phyloP scores from a whole-genome alignment of 257 asterid species.

The Solanum sejunctum region DNA sequence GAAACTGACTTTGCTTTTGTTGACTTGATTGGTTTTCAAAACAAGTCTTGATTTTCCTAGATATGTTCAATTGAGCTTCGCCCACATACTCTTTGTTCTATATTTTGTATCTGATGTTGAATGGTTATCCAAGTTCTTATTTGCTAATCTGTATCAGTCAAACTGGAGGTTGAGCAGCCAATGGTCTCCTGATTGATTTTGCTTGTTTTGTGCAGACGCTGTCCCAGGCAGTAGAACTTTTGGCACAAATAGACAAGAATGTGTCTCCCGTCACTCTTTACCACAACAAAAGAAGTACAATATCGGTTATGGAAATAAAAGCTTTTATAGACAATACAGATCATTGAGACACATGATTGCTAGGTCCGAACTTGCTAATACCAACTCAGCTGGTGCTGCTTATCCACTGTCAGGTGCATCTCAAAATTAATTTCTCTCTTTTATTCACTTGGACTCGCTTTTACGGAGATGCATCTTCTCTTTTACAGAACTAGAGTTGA shows the following conservation, averaged over 20 bases:
- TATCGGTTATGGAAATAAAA: conserved; percentile 10
- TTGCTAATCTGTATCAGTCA: background rate
- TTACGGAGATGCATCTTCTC: background rate
- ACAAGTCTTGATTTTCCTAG: background rate
- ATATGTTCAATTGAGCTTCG: background rate
- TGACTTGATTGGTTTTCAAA: background rate
- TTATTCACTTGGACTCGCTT: background rate
- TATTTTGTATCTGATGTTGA: background rate
- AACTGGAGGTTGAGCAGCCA: background rate
- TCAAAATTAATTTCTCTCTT: background rate
- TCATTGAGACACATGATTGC: conserved; percentile 33
- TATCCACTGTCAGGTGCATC: conserved; percentile 52
- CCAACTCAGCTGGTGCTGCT: conserved; percentile 55
- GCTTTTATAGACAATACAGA: conserved; percentile 13
- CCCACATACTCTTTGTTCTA: background rate
- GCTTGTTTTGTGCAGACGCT: conserved; percentile 16
- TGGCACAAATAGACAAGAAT: conserved; percentile 8
- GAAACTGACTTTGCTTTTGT: background rate
- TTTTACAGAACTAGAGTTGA: conserved; percentile 44
- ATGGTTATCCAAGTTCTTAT: background rate
- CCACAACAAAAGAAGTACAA: conserved; percentile 14
- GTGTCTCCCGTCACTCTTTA: conserved; percentile 20
- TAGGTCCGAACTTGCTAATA: conserved; percentile 62
- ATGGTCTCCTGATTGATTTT: background rate
- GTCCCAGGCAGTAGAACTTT: conserved; percentile 12